Evolutionary conservation across 176 grass and related monocot species (phyloP).

Genomic region (Phyllostachys edulis): DNA sequence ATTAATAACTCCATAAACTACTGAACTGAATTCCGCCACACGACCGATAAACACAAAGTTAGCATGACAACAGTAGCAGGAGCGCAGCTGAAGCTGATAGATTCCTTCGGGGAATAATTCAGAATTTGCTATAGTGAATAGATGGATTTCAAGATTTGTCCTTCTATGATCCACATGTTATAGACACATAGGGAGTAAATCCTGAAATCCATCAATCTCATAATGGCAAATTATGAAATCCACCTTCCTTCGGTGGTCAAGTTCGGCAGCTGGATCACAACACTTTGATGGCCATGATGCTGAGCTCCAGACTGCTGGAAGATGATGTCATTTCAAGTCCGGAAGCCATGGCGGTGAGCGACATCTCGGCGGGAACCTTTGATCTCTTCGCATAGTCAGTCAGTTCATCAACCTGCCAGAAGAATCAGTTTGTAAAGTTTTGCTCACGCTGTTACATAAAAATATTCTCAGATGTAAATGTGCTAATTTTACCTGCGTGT

Average conservation of each 20-base stretch:
- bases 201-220: no score
- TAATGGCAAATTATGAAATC: no score
- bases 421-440: background rate
- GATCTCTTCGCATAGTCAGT: background rate
- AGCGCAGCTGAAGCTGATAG: conserved; percentile 1
- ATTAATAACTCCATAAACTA: conserved; percentile 9
- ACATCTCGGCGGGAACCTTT: background rate
- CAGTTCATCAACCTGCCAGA: conserved; percentile 5
- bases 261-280: conserved; percentile 35
- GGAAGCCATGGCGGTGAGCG: conserved; percentile 40
- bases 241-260: background rate
- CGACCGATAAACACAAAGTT: conserved; percentile 13
- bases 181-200: no score
- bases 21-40: conserved; percentile 15
- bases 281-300: conserved; percentile 73
- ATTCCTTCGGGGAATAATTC: no score
- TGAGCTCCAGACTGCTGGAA: conserved; percentile 56
- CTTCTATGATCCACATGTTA: no score
- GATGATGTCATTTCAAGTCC: conserved; percentile 32
- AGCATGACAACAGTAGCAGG: background rate
- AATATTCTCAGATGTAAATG: background rate
- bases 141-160: no score
- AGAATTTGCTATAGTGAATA: no score
- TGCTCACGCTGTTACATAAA: background rate
- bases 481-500: conserved; percentile 30